A percentile compares a stretch with the other conserved stretches of the same genome.
Evolutionary conservation across 148 eudicot genomes (phyloP).

Genomic region (Heliosperma pusillum): DNA sequence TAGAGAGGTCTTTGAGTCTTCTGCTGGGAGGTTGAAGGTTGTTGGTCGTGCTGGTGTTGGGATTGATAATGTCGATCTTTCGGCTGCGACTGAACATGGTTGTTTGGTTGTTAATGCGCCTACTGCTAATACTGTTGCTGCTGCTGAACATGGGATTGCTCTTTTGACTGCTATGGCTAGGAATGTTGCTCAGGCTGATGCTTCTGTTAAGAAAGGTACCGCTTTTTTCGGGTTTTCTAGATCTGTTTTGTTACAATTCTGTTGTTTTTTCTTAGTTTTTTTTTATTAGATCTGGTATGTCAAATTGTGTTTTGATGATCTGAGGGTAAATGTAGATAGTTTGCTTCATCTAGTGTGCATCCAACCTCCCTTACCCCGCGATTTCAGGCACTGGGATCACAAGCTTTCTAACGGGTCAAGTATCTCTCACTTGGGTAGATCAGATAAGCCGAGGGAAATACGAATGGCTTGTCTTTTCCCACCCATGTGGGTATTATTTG

Average conservation of each 20-base stretch:
- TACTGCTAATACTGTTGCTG: conserved; percentile 94
- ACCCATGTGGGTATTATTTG: too few relatives aligned
- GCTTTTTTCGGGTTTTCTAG: conserved; percentile 9
- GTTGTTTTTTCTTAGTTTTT: neutral
- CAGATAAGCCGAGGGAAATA: too few relatives aligned
- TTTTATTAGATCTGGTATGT: conserved; percentile 1
- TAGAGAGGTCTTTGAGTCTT: conserved; percentile 87
- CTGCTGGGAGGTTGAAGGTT: conserved; percentile 78
- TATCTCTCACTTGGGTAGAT: too few relatives aligned
- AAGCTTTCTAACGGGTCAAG: too few relatives aligned
- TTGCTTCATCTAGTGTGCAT: neutral
- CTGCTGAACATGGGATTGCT: conserved; percentile 97
- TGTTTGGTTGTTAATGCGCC: conserved; percentile 97
- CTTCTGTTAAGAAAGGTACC: conserved; percentile 82
- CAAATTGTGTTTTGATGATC: neutral
- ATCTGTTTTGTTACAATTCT: neutral
- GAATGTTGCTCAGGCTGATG: conserved; percentile 95
- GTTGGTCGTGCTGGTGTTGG: conserved; percentile 99
- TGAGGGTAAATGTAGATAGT: neutral
- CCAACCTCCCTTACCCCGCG: neutral
- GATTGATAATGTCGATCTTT: conserved; percentile 96
- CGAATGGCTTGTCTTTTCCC: too few relatives aligned
- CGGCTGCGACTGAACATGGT: conserved; percentile 95
- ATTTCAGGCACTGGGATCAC: neutral
- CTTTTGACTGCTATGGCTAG: conserved; percentile 87